Base-by-base conservation (phyloP, 2,329 filamentous ascomycete species). In the Fusarium clavum region DNA sequence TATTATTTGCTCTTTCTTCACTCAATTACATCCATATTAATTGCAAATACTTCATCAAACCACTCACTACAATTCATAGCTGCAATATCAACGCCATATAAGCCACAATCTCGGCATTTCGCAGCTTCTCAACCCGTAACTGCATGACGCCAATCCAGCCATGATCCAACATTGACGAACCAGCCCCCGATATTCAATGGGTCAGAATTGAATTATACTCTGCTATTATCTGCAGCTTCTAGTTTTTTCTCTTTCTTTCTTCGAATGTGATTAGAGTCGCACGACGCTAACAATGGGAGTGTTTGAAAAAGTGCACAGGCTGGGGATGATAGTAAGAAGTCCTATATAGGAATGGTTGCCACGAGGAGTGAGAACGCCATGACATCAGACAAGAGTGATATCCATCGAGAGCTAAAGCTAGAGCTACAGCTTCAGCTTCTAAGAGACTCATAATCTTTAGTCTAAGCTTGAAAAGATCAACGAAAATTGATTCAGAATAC, bases 91-190 rank as follows among this genome's bases (percentile, higher is more conserved):
- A 52, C 32, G 32, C 25, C 43, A 49, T 49, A 57, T 40, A 14
- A 54, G 30, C 27, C 47, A 56, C 34, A 44, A 32, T 45, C 30
- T 56, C 62, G 46, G 52, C 54, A 65, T 55, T 53, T 44, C 48
- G 53, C 38, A 64, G 29, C 47, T 60, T 20, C 40, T 40, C 49
- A 43, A 40, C 45, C 41, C 54, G 32, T 49, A 34, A 32, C 14
- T 69, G 65, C 65, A 69, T 69, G 22, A 55, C 51, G 48, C 55
- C 61, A 60, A 52, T 44, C 56, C 45, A 69, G 66, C 64, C 68
- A 71, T 71, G 45, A 57, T 61, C 41, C 64, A 69, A 57, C 34
- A 55, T 53, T 57, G 54, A 57, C 67, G 44, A 71, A 57, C 54
- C 56, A 64, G 14, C 46, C 57, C 53, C 40, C 27, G 29, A 9